These are phyloP conservation scores for Trichoderma afroharzianum DNA, from an alignment of 2,329 filamentous ascomycete genomes.

Conservation along the genomic window DNA sequence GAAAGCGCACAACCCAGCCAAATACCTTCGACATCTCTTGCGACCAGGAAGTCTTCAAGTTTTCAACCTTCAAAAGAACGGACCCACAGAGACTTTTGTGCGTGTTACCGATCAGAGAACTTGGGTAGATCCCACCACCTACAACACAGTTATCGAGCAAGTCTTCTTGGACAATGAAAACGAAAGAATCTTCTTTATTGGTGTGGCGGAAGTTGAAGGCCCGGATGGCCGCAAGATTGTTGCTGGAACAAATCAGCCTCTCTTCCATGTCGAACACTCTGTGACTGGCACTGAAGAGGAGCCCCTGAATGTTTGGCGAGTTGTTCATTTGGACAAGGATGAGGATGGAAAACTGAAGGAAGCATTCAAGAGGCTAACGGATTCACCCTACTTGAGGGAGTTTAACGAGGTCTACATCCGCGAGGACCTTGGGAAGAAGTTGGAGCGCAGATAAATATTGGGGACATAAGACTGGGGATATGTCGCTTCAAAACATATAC, in stretches of 20 bases:
- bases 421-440: conserved; percentile 14
- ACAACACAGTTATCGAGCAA: conserved; percentile 19
- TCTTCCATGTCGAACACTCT: conserved; percentile 21
- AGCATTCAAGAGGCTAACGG: neutral
- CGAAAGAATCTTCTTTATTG: conserved; percentile 19
- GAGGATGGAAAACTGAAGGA: conserved; percentile 3
- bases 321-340: conserved; percentile 17
- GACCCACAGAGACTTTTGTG: conserved; percentile 19
- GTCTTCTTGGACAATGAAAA: conserved; percentile 19
- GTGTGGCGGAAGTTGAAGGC: conserved; percentile 15
- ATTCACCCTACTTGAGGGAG: conserved; percentile 13
- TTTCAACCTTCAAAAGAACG: conserved; percentile 17
- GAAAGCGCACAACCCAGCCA: conserved; percentile 20
- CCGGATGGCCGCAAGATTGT: conserved; percentile 19
- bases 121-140: conserved; percentile 40
- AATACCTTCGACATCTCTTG: conserved; percentile 17
- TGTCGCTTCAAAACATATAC: neutral
- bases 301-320: conserved; percentile 18
- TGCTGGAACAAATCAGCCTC: conserved; percentile 18
- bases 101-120: conserved; percentile 61
- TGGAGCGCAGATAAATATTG: neutral
- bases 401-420: conserved; percentile 19
- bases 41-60: conserved; percentile 19
- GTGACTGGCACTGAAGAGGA: conserved; percentile 7
- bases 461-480: neutral